Base-by-base conservation (phyloP, 1,284 basidiomycete genomes). In the Hymenochaete sp. region DNA sequence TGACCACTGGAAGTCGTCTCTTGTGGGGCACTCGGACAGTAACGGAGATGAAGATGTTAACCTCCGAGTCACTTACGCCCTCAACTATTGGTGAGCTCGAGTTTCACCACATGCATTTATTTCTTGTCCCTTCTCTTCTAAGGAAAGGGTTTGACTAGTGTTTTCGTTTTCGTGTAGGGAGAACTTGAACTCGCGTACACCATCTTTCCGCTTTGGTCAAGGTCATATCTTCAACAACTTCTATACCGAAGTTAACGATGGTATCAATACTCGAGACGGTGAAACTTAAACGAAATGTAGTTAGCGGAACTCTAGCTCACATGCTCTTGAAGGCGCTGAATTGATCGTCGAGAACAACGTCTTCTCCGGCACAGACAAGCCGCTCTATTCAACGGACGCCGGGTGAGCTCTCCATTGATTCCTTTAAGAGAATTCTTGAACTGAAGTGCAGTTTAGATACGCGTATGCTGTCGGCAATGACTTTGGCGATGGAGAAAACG, bases 251-350 rank as follows among this genome's bases (percentile, higher is more conserved):
- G 68, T 67, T 56, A 62, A 58, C 52, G 69, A 71, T 53, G 70
- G 70, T 44, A 71, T 73, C 53, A 71, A 72, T 60, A 71, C 69
- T 44, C 67, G 70, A 49, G 62, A 66, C 48, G 70, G 68, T 62
- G 53, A n/a, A 59, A 50, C 29, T n/a, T n/a, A n/a, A n/a, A n/a
- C n/a, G n/a, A n/a, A n/a, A n/a, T n/a, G n/a, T 11, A 31, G n/a
- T n/a, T 31, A 31, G n/a, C n/a, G 16, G 27, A 8, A 11, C 9
- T 31, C n/a, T 26, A 16, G 7, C 3, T 6, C 33, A 28, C n/a
- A 9, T 35, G 44, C 47, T 47, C 50, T 29, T 18, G 5, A 42
- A 63, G 64, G 62, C 50, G 68, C 69, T 38, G 65, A 70, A 52
- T 63, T 70, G 44, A 61, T 70, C 13, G 67, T 71, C 39, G 64